Conservation (phyloP, 2,329 filamentous ascomycete species). For the Colletotrichum neosansevieriae region DNA sequence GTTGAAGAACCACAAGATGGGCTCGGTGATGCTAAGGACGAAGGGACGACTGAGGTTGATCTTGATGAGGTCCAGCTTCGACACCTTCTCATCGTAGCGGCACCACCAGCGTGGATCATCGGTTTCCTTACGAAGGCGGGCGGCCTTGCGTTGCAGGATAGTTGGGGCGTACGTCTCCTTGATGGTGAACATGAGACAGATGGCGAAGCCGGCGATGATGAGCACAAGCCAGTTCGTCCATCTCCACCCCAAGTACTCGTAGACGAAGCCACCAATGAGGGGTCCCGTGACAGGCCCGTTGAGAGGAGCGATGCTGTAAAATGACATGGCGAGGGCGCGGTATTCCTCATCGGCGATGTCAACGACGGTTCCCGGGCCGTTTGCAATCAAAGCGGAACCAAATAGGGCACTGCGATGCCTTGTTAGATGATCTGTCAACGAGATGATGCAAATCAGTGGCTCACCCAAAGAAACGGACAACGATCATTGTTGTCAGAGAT, state of each 20-base stretch:
- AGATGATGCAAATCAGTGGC: constrained; percentile 45
- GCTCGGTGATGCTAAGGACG: constrained; percentile 81
- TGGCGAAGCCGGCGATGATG: constrained; percentile 75
- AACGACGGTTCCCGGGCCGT: constrained; percentile 84
- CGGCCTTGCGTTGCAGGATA: constrained; percentile 76
- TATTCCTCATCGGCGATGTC: constrained; percentile 87
- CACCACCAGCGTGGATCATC: constrained; percentile 82
- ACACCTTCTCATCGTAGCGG: constrained; percentile 79
- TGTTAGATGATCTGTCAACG: constrained; percentile 24
- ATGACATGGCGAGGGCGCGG: constrained; percentile 83
- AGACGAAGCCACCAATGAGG: constrained; percentile 85
- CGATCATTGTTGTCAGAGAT: constrained; percentile 75
- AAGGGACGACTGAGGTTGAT: constrained; percentile 84
- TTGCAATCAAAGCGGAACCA: constrained; percentile 84
- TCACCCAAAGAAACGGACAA: constrained; percentile 79
- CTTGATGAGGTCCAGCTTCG: constrained; percentile 76
- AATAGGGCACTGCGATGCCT: constrained; percentile 59
- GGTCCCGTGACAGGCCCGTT: constrained; percentile 75
- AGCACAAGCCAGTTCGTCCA: constrained; percentile 88
- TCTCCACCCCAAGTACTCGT: constrained; percentile 83
- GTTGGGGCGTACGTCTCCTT: constrained; percentile 83
- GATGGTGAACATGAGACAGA: constrained; percentile 68
- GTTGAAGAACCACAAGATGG: constrained; percentile 80
- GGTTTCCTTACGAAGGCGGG: constrained; percentile 73
- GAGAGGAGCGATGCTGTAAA: constrained; percentile 87